Conservation (phyloP, 345 rosid species). For the Moricandia arvensis region DNA sequence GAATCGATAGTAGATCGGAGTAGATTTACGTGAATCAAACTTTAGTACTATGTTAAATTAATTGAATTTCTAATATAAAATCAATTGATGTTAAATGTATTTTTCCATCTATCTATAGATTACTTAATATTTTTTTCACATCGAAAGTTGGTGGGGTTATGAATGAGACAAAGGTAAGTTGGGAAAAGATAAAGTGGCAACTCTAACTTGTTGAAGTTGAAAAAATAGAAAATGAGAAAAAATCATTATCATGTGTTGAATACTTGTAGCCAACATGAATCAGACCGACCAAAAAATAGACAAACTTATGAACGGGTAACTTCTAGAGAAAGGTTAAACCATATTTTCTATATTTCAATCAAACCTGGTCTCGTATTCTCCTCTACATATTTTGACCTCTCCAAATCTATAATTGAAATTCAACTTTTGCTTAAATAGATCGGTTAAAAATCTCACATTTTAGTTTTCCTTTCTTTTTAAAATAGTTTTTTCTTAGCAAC, state of each 20-base stretch:
- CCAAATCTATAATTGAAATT: too few species aligned
- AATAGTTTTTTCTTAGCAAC: neutral
- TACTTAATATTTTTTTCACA: too few species aligned
- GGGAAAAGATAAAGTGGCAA: neutral
- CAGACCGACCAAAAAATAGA: neutral
- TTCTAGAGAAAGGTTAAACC: constrained; percentile 3
- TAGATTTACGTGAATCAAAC: too few species aligned
- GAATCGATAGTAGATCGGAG: too few species aligned
- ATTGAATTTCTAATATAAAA: too few species aligned
- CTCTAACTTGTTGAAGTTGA: neutral
- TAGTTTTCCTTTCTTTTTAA: neutral
- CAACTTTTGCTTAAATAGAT: neutral
- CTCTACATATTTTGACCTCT: neutral
- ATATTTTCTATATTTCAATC: neutral
- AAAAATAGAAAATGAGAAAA: neutral
- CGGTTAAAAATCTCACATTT: neutral
- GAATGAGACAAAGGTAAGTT: constrained; percentile 1
- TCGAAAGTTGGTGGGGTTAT: constrained; percentile 3
- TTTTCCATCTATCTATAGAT: too few species aligned
- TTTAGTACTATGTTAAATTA: too few species aligned
- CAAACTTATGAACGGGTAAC: constrained; percentile 11
- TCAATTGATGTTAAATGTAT: too few species aligned
- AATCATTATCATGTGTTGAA: constrained; percentile 4
- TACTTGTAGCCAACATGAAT: neutral
- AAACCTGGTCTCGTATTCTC: neutral